phyloP scores from a whole-genome alignment of 371 early-diverging fungal species.

The Mucor mucedo region DNA sequence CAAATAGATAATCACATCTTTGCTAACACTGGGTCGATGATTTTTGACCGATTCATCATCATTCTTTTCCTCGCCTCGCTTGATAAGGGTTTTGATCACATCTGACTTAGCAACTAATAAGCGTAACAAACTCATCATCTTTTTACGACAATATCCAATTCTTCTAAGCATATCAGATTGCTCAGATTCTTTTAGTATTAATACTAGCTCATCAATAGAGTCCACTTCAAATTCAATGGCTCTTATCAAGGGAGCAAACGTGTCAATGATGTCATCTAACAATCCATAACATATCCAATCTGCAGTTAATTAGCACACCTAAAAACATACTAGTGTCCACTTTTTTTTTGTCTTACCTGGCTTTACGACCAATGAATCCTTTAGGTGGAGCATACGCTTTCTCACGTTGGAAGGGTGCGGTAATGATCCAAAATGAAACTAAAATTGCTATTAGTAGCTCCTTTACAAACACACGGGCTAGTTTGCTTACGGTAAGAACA shows the following conservation, averaged over 20 bases:
- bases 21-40: conserved; percentile 26
- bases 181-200: conserved; percentile 87
- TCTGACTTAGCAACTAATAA: conserved; percentile 79
- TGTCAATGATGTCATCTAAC: conserved; percentile 83
- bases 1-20: conserved; percentile 79
- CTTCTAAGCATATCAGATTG: conserved; percentile 84
- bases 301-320: conserved; percentile 19
- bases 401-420: conserved; percentile 77
- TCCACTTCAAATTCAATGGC: conserved; percentile 87
- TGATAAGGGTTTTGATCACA: conserved; percentile 77
- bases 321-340: background rate
- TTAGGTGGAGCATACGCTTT: conserved; percentile 69
- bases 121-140: conserved; percentile 73
- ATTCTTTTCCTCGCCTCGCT: conserved; percentile 59
- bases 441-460: background rate
- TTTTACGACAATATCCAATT: conserved; percentile 82
- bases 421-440: conserved; percentile 74
- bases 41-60: background rate
- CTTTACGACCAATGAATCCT: conserved; percentile 57
- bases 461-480: too few species aligned
- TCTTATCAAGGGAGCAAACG: conserved; percentile 76
- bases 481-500: conserved; percentile 65
- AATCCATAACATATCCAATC: conserved; percentile 91
- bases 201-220: conserved; percentile 85
- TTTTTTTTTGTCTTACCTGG: conserved; percentile 54